Conservation (phyloP, 2,329 filamentous ascomycete genomes). For the Rhynchosporium agropyri region DNA sequence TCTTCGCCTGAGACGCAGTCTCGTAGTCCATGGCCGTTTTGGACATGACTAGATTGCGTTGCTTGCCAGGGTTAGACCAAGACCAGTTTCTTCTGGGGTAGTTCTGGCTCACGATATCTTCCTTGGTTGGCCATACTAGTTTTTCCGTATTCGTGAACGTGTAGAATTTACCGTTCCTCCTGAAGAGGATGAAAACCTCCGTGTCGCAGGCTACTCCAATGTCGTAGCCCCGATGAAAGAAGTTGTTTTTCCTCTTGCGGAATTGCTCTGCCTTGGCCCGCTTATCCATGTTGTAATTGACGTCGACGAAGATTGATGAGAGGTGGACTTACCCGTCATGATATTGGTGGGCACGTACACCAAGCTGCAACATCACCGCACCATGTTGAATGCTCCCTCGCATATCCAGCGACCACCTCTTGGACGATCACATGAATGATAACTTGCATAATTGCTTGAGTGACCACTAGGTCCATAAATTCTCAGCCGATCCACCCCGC, state of each 20-base stretch:
- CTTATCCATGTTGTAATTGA: constrained; percentile 16
- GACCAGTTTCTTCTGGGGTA: not conserved
- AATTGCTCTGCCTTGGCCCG: constrained; percentile 21
- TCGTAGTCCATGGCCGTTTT: constrained; percentile 24
- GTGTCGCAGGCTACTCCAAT: constrained; percentile 15
- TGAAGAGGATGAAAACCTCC: constrained; percentile 26
- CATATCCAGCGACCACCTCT: not conserved
- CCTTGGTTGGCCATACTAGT: constrained; percentile 15
- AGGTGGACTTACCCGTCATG: constrained; percentile 5
- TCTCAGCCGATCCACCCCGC: constrained; percentile 2
- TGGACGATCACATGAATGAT: constrained; percentile 5
- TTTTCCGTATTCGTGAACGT: constrained; percentile 20
- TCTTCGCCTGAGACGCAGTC: constrained; percentile 1
- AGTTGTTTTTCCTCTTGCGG: constrained; percentile 27
- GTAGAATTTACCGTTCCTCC: constrained; percentile 26
- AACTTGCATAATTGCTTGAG: constrained; percentile 2
- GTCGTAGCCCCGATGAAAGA: constrained; percentile 21
- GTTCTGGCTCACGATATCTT: constrained; percentile 20
- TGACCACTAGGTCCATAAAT: not conserved
- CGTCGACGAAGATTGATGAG: not conserved
- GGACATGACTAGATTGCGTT: constrained; percentile 15
- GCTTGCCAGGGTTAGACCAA: constrained; percentile 10
- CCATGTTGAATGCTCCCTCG: not conserved
- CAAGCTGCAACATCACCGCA: constrained; percentile 1
- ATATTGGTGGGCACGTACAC: constrained; percentile 5